Evolutionary conservation across 2,329 filamentous ascomycete genomes (phyloP), one percentile per base, ranked within the genome.

Genomic region (Venturia effusa): DNA sequence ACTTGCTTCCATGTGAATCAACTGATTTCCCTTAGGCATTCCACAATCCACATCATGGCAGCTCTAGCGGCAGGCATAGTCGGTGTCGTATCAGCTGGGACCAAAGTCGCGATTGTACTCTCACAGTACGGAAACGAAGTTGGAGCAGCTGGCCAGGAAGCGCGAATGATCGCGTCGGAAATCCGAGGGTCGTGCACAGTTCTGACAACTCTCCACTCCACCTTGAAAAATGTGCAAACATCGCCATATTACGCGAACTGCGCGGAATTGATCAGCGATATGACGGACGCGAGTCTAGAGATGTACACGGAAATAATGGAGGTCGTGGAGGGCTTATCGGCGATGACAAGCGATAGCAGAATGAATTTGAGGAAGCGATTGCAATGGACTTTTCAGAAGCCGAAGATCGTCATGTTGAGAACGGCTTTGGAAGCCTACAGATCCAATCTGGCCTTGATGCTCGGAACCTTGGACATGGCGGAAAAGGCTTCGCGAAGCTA

Each of bases 51-150:
- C 19, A 64, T 22, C 41, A 69, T 69, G 68, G 68, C 68, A 15
- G 68, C 68, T 51, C 51, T 70, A 39, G 68, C 67, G n/a, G 68
- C 64, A n/a, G 68, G 67, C 62, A 69, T 70, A 34, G 67, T 70
- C 17, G 68, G 68, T 30, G 69, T 70, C 34, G 66, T 69, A 6
- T 69, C 69, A 24, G 68, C 68, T 5, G 69, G 69, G 22, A 67
- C 69, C 4, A 69, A 68, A 63, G 68, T 69, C 30, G 66, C 67
- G 6, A 64, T 69, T 5, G 66, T 70, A 3, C 65, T 70, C 19
- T 68, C 68, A 3, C 68, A 69, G 40, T 65, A 69, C 22, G 66
- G 68, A 19, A 63, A 64, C 43, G 69, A 70, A 61, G 60, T 70
- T 17, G 67, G 68, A 11, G 67, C 69, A 34, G 69, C 68, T 3